These are phyloP conservation scores for Penicillium goetzii DNA, from an alignment of 495 filamentous ascomycete species.

Conservation along the genomic window DNA sequence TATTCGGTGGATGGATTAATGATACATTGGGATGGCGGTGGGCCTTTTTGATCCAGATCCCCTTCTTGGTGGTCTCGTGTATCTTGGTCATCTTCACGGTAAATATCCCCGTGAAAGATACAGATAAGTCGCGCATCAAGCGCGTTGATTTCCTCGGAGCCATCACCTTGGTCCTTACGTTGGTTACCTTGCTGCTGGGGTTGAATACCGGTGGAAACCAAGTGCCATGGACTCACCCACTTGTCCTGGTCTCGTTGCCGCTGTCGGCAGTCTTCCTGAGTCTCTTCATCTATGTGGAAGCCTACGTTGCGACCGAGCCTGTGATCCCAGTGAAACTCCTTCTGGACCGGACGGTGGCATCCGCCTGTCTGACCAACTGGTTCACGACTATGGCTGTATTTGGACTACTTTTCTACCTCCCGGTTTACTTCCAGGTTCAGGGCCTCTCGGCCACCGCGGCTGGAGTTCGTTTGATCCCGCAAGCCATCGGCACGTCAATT, in stretches of 20 bases:
- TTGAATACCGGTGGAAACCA: slow-evolving; percentile 85
- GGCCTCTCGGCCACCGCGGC: slow-evolving; percentile 71
- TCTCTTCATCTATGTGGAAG: slow-evolving; percentile 69
- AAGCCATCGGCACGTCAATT: slow-evolving; percentile 66
- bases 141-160: slow-evolving; percentile 88
- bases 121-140: slow-evolving; percentile 56
- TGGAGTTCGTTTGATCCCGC: slow-evolving; percentile 71
- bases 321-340: slow-evolving; percentile 84
- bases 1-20: slow-evolving; percentile 81
- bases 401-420: slow-evolving; percentile 72
- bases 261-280: slow-evolving; percentile 60
- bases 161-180: slow-evolving; percentile 64
- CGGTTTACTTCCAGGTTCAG: slow-evolving; percentile 80
- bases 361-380: slow-evolving; percentile 79
- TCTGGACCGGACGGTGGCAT: slow-evolving; percentile 68
- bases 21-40: slow-evolving; percentile 74
- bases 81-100: slow-evolving; percentile 69
- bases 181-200: slow-evolving; percentile 78
- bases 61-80: slow-evolving; percentile 63
- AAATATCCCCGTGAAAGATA: slow-evolving; percentile 74
- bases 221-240: slow-evolving; percentile 81
- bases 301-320: slow-evolving; percentile 68
- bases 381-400: slow-evolving; percentile 59
- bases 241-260: slow-evolving; percentile 71
- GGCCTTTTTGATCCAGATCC: slow-evolving; percentile 84